Evolutionary conservation across 805 yeast species (phyloP).

Genomic region (Kockiozyma suomiensis): DNA sequence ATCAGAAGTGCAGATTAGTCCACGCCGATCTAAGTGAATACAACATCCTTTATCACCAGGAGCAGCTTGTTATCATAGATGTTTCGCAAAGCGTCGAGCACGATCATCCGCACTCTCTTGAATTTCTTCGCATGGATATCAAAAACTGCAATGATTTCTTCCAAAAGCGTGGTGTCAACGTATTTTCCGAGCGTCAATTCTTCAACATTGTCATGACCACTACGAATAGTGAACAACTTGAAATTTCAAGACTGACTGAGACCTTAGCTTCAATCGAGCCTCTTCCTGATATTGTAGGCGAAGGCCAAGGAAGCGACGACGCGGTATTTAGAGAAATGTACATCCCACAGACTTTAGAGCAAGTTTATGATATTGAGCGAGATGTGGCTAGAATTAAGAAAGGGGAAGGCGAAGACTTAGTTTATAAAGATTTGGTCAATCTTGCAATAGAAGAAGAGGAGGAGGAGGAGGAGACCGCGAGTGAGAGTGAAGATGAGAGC

Average conservation of each 20-base stretch:
- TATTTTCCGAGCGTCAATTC: conserved; percentile 78
- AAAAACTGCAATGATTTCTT: conserved; percentile 92
- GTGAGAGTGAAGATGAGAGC: conserved; percentile 43
- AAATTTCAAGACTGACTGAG: conserved; percentile 40
- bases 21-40: conserved; percentile 98
- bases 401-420: conserved; percentile 80
- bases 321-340: conserved; percentile 83
- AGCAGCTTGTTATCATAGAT: conserved; percentile 81
- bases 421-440: conserved; percentile 44
- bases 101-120: conserved; percentile 95
- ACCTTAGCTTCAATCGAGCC: conserved; percentile 41
- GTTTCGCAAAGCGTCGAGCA: conserved; percentile 98
- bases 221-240: conserved; percentile 46
- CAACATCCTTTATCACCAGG: conserved; percentile 79
- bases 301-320: conserved; percentile 68
- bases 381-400: conserved; percentile 61
- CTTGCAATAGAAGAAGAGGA: conserved; percentile 13
- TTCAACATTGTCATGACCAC: conserved; percentile 66
- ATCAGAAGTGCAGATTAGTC: conserved; percentile 83
- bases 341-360: conserved; percentile 67
- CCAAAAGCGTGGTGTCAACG: conserved; percentile 67
- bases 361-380: conserved; percentile 61
- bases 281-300: conserved; percentile 39
- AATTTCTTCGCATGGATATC: conserved; percentile 95
- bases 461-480: conserved; percentile 39